Evolutionary conservation across 2,329 filamentous ascomycete genomes (phyloP).

Genomic region (Thielaviopsis populi): DNA sequence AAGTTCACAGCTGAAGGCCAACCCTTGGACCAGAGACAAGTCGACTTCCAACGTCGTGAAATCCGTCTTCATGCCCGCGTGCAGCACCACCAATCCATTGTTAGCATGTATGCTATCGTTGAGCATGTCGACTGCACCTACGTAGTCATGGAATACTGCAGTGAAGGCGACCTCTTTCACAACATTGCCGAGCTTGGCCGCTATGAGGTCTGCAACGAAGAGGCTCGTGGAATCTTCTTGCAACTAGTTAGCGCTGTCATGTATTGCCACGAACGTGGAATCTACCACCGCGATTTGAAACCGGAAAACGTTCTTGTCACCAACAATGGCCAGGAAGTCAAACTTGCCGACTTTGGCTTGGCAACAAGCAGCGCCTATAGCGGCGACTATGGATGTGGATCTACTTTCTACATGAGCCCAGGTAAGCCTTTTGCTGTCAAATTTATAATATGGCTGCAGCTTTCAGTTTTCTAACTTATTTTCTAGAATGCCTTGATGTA

Average conservation of each 20-base stretch:
- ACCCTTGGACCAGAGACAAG: conserved; percentile 67
- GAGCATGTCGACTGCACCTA: conserved; percentile 85
- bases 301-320: conserved; percentile 95
- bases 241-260: conserved; percentile 94
- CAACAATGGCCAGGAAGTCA: conserved; percentile 75
- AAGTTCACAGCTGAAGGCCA: conserved; percentile 62
- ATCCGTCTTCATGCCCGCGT: conserved; percentile 83
- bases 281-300: conserved; percentile 96
- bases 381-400: conserved; percentile 92
- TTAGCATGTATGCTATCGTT: conserved; percentile 86
- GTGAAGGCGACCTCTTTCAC: conserved; percentile 89
- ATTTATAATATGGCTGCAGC: conserved; percentile 18
- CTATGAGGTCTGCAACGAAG: conserved; percentile 81
- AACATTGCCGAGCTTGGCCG: conserved; percentile 93
- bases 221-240: conserved; percentile 77
- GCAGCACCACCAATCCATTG: conserved; percentile 80
- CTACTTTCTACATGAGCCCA: conserved; percentile 99
- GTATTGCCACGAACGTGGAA: conserved; percentile 81
- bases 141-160: conserved; percentile 92
- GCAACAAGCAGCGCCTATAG: conserved; percentile 73
- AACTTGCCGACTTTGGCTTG: conserved; percentile 93
- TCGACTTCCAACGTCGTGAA: conserved; percentile 82
- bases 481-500: conserved; percentile 74
- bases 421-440: conserved; percentile 42
- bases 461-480: conserved; percentile 20